These are phyloP conservation scores for Corylus avellana DNA, from an alignment of 306 rosid genomes.

Conservation along the genomic window DNA sequence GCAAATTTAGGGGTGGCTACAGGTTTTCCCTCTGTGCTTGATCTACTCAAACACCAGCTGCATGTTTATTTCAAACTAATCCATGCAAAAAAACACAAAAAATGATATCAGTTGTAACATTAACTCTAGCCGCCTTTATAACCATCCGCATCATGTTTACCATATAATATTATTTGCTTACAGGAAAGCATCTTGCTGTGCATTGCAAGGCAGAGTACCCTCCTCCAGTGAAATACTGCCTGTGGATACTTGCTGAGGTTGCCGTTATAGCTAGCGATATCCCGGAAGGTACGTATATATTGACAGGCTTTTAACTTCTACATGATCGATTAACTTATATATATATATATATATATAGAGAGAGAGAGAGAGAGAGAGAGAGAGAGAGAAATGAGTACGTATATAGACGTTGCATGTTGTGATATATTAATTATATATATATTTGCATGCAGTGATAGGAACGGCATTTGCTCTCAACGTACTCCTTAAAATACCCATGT, in stretches of 20 bases:
- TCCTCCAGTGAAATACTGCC: not conserved
- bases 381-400: too few species aligned
- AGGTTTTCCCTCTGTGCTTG: not conserved
- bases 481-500: constrained; percentile 15
- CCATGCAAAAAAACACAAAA: too few species aligned
- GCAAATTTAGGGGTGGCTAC: constrained; percentile 23
- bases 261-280: constrained; percentile 23
- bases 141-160: too few species aligned
- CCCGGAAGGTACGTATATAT: constrained; percentile 28
- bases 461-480: constrained; percentile 25
- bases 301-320: not conserved
- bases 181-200: constrained; percentile 28
- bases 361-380: too few species aligned
- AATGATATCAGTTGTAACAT: too few species aligned
- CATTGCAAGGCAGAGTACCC: constrained; percentile 25
- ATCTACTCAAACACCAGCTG: too few species aligned
- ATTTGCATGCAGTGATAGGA: constrained; percentile 8
- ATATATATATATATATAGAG: too few species aligned
- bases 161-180: not conserved
- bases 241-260: constrained; percentile 22
- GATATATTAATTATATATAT: not conserved
- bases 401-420: not conserved
- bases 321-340: too few species aligned
- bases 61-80: too few species aligned
- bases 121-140: too few species aligned